Evolutionary conservation across 306 rosid species (phyloP).

Genomic region (Crotalaria pallida): DNA sequence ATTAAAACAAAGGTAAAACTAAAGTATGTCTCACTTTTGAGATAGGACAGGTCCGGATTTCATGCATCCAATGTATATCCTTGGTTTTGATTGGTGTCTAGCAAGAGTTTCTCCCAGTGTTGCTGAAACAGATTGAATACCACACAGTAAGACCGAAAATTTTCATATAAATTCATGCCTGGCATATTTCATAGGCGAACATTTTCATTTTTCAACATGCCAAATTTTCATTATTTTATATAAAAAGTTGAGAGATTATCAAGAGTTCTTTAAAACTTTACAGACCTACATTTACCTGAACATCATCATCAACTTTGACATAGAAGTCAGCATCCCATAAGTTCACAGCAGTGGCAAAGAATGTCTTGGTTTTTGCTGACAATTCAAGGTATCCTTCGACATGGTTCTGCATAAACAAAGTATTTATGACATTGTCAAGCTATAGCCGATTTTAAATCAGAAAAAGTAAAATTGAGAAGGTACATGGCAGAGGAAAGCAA

Average conservation of each 20-base stretch:
- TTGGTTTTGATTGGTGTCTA: slow-evolving; percentile 72
- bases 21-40: slow-evolving; percentile 55
- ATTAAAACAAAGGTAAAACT: not conserved
- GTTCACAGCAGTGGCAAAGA: slow-evolving; percentile 79
- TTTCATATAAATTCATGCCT: not conserved
- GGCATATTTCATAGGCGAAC: not conserved
- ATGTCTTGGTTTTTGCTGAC: slow-evolving; percentile 90
- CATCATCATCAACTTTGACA: slow-evolving; percentile 95
- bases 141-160: not conserved
- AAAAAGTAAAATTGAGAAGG: not conserved
- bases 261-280: not conserved
- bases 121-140: slow-evolving; percentile 46
- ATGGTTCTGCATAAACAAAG: slow-evolving; percentile 59
- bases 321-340: slow-evolving; percentile 98
- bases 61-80: slow-evolving; percentile 95
- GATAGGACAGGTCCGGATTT: slow-evolving; percentile 95
- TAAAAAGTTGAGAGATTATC: not conserved
- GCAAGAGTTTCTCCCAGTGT: slow-evolving; percentile 92
- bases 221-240: not conserved
- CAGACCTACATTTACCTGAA: slow-evolving; percentile 94
- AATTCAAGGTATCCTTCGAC: slow-evolving; percentile 98
- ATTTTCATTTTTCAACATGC: not conserved
- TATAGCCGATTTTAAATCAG: not conserved
- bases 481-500: not conserved
- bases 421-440: not conserved